phyloP scores from a whole-genome alignment of 371 early-diverging fungal genomes.

The Zancudomyces culisetae region DNA sequence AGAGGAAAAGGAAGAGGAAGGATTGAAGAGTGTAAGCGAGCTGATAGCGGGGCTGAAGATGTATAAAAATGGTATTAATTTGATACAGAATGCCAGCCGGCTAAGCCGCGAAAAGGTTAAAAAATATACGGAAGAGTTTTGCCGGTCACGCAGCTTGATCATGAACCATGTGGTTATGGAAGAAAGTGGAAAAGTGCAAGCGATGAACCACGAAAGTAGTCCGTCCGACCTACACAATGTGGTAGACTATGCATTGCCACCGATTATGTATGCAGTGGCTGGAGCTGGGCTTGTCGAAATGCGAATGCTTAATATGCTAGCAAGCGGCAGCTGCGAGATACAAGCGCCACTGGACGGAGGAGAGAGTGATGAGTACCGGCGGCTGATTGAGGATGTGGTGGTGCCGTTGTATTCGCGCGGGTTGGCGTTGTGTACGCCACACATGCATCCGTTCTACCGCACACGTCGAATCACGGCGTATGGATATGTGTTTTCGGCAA shows the following conservation, averaged over 20 bases:
- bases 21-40: constrained; percentile 41
- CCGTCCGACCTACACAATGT: constrained; percentile 61
- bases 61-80: constrained; percentile 52
- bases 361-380: constrained; percentile 53
- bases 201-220: constrained; percentile 36
- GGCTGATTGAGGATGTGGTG: constrained; percentile 24
- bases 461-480: constrained; percentile 39
- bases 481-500: constrained; percentile 14
- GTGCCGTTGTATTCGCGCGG: constrained; percentile 18
- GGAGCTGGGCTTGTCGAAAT: constrained; percentile 49
- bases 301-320: constrained; percentile 41
- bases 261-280: constrained; percentile 49
- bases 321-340: constrained; percentile 46
- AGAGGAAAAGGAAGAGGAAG: constrained; percentile 21
- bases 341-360: constrained; percentile 61
- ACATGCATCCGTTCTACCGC: constrained; percentile 40
- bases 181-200: constrained; percentile 45
- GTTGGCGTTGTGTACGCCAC: constrained; percentile 34
- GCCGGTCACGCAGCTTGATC: constrained; percentile 50
- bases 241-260: constrained; percentile 60
- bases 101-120: constrained; percentile 30
- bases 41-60: constrained; percentile 42
- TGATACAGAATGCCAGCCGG: constrained; percentile 42
- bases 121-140: constrained; percentile 50
- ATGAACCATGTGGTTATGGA: constrained; percentile 49